Base-by-base conservation (phyloP, 1,284 basidiomycete species). In the Papiliotrema laurentii region DNA sequence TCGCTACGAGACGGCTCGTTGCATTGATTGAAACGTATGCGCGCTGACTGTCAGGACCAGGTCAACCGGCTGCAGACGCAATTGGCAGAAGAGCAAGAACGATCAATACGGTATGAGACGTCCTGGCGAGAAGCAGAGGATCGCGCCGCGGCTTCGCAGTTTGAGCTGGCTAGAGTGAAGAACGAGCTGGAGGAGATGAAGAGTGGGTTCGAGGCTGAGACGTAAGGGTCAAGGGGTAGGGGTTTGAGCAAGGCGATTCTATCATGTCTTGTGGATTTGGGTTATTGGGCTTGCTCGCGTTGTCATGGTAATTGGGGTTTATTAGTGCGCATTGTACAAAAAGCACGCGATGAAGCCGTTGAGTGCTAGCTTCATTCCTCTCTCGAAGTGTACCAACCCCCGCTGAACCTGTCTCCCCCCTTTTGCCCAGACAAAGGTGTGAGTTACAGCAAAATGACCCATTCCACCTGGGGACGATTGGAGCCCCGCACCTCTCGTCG, bases 101-200 rank as follows among this genome's bases (percentile, higher is more conserved):
- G 66, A 3, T 62, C 58, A 3, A 53, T 66, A 38, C 55, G 56
- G 19, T 63, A 58, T 49, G 67, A 72, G 48, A 60, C 51, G 19
- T 60, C 60, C 3, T 71, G 66, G 67, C 59, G 60, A 45, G 63
- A 71, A 49, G 67, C 68, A 24, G 67, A 71, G 50, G 67, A 72
- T 49, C 53, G 64, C 49, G 60, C 62, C 1, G 68, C 64, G 22
- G 49, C 56, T 27, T 53, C 61, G 10, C 61, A 65, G 34, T 67
- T 69, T 34, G 66, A 69, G 52, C 51, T 73, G 2, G 63, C 71
- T 34, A 57, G 68, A 14, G 51, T 68, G 25, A 66, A 68, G 38
- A 60, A 52, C 11, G 61, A 69, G 47, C 49, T 72, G 26, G 60
- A 71, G 13, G 67, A 71, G 33, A 51, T 66, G 22, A 74, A 66